These are phyloP conservation scores for Turritis glabra DNA, from an alignment of 345 rosid species.

Conservation along the genomic window DNA sequence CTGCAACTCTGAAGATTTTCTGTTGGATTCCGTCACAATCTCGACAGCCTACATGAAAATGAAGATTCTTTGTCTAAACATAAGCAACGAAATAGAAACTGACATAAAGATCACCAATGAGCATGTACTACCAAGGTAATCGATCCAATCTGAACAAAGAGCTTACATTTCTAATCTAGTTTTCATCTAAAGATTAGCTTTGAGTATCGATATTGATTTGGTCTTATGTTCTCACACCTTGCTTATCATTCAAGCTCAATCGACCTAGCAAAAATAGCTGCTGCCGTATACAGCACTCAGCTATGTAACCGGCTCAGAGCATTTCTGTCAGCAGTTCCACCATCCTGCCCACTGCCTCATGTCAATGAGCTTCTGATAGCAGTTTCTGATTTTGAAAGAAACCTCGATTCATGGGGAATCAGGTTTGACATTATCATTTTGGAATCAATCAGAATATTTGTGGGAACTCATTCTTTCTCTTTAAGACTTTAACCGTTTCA, in stretches of 20 bases:
- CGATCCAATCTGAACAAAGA: neutral
- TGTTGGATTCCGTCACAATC: slow-evolving; percentile 68
- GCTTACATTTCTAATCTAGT: neutral
- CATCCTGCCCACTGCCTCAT: slow-evolving; percentile 77
- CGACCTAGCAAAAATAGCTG: slow-evolving; percentile 79
- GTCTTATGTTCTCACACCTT: slow-evolving; percentile 11
- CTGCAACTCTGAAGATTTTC: slow-evolving; percentile 63
- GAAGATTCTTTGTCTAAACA: slow-evolving; percentile 63
- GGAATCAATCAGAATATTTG: slow-evolving; percentile 1
- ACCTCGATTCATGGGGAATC: slow-evolving; percentile 81
- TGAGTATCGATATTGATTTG: neutral
- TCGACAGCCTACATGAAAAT: slow-evolving; percentile 87
- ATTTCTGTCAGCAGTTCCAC: slow-evolving; percentile 89
- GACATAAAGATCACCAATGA: slow-evolving; percentile 89
- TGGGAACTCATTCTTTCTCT: neutral
- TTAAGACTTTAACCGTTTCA: neutral
- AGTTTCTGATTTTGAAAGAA: slow-evolving; percentile 81
- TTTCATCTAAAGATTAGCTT: neutral
- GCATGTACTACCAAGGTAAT: slow-evolving; percentile 86
- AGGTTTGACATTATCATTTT: slow-evolving; percentile 52
- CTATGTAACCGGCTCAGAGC: slow-evolving; percentile 67
- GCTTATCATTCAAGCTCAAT: slow-evolving; percentile 61
- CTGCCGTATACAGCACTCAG: slow-evolving; percentile 81
- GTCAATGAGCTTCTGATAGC: slow-evolving; percentile 87
- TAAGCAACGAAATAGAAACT: slow-evolving; percentile 69